Base-by-base conservation (phyloP, 768 basidiomycete species). In the Mycena amicta region DNA sequence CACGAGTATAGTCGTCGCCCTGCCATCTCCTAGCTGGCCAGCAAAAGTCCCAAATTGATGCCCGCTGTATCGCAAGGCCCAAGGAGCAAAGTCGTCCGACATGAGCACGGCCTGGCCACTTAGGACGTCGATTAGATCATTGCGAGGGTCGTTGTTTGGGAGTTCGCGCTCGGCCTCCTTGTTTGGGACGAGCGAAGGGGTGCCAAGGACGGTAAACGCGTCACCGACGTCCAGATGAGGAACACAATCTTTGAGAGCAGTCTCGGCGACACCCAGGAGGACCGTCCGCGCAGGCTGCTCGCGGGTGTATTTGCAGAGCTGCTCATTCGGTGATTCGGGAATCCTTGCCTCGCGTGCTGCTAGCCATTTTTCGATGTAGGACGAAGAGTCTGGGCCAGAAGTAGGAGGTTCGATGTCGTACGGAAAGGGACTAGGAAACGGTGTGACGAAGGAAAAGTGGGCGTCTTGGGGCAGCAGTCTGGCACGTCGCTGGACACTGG, bases 11-110 rank as follows among this genome's bases (percentile, higher is more conserved):
- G 91, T 92, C n/a, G 93, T 92, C 1, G 97, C 96, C 18, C 97
- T 82, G 0, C 97, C 97, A 67, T 98, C 96, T 13, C 97, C 97
- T 3, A 99, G 80, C 69, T 98, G 97, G 25, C 95, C 94, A 8
- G 43, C 43, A 23, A 45, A 98, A 2, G 68, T 74, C 0, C 93
- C 93, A 66, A 94, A 95, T 65, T 94, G 92, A 68, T 93, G 92
- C 0, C 95, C 95, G 61, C 90, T 93, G 70, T 98, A 98, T 16
- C 94, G 80, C 28, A 94, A 79, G 4, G 91, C 88, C 92, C 93
- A 98, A 0, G 96, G 89, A 3, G 86, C 85, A 65, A 89, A 89
- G 1, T 8, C 63, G 59, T 75, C 67, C 8, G 81, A 81, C 78
- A 89, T 84, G 39, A 96, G 80, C 5, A 87, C 81, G 13, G 83